Conservation (phyloP, 805 yeast genomes). For the baker's yeast (Saccharomyces cerevisiae) region DNA sequence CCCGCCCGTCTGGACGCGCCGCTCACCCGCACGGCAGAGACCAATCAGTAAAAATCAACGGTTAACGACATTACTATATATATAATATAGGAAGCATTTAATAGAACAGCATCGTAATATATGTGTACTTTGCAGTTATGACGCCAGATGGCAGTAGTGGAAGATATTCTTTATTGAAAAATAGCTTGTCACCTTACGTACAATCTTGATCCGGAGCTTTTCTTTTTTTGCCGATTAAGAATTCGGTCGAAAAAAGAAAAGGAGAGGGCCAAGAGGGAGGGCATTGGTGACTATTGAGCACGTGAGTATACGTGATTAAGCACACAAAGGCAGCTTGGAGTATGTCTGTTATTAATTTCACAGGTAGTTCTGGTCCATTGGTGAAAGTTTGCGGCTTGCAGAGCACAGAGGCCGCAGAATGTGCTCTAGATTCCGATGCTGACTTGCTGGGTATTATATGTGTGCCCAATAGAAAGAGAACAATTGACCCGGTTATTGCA, state of each 20-base stretch:
- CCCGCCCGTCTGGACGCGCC: not conserved
- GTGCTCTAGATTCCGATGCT: conserved; percentile 66
- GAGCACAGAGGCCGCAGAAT: conserved; percentile 56
- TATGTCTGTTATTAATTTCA: not conserved
- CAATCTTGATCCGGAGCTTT: not conserved
- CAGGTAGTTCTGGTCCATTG: conserved; percentile 19
- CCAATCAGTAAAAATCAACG: not conserved
- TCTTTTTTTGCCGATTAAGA: not conserved
- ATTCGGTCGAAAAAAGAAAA: not conserved
- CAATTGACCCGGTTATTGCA: conserved; percentile 46
- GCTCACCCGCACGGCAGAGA: not conserved
- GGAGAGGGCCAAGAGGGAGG: not conserved
- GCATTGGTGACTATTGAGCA: not conserved
- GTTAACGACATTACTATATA: not conserved
- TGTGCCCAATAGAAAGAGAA: conserved; percentile 75
- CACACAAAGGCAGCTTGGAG: not conserved
- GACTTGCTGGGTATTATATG: conserved; percentile 75
- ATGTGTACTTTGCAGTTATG: not conserved
- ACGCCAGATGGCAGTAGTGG: not conserved
- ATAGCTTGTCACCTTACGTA: not conserved
- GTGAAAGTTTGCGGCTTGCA: conserved; percentile 83
- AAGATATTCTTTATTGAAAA: not conserved
- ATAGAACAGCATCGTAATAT: not conserved
- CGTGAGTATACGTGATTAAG: not conserved
- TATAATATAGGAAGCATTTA: not conserved